Evolutionary conservation across 1,139 yeast genomes (phyloP), one percentile per base, ranked within the genome.

Genomic region (Yamadazyma pseudoaaseri): DNA sequence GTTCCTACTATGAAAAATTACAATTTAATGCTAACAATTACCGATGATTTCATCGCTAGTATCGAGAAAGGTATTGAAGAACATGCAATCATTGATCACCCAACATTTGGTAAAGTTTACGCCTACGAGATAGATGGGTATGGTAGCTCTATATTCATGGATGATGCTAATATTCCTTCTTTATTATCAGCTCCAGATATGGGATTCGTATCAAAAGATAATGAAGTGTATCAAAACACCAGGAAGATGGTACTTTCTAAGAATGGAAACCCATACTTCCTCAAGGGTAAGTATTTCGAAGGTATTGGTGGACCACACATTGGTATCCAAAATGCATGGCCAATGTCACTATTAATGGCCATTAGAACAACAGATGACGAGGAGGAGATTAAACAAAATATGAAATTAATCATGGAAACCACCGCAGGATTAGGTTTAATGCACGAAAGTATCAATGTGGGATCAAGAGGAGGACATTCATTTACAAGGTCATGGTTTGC

Each of bases 261-360:
- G 41, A 48, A 60, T 6, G 94, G 94, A 0, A 87, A 87, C 49
- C 96, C 96, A 0, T 87, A 86, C 56, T 87, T 62, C 46, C 61
- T 85, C 27, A 57, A 62, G 30, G 96, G 96, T 0, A 47, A 49
- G 4, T 57, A 55, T 42, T 83, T 86, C 50, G 71, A 74, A 46
- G 96, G 96, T 0, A 72, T 87, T 39, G 96, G 96, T 0, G 96
- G 96, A 0, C 96, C 96, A 0, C 96, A 87, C 54, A 76, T 86
- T 27, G 96, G 96, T 1, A 72, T 84, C 18, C 64, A 69, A 21
- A 73, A 80, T 51, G 95, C 95, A 0, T 87, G 96, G 96, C 96
- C 96, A 16, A 84, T 87, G 95, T 80, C 92, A 16, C 64, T 84
- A 21, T 59, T 86, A 29, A 70, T 86, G 36, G 75, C 79, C 21